phyloP scores from a whole-genome alignment of 1,139 yeast genomes.

The Hansenula sp. region DNA sequence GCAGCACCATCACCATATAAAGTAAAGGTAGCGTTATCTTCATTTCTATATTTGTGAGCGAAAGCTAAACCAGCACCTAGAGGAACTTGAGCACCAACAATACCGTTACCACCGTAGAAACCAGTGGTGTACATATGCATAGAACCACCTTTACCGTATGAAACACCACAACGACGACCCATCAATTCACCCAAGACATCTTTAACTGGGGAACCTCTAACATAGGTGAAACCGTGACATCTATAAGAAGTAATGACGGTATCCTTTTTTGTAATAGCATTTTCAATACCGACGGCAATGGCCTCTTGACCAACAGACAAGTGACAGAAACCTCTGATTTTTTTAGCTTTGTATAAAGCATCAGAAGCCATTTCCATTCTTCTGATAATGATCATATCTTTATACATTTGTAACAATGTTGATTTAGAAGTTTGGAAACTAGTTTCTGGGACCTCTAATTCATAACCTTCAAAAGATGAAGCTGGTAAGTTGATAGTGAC shows the following conservation, averaged over 20 bases:
- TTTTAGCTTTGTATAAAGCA: conserved; percentile 96
- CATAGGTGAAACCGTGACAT: conserved; percentile 97
- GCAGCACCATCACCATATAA: conserved; percentile 99
- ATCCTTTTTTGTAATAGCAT: conserved; percentile 81
- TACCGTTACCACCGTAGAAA: conserved; percentile 98
- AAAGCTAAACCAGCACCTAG: conserved; percentile 96
- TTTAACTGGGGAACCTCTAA: conserved; percentile 92
- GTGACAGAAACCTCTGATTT: conserved; percentile 98
- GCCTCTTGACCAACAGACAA: conserved; percentile 99
- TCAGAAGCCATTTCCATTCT: conserved; percentile 99
- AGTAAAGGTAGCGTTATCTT: conserved; percentile 78
- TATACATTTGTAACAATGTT: conserved; percentile 85
- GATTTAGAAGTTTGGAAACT: conserved; percentile 76
- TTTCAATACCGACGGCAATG: conserved; percentile 96
- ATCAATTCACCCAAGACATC: conserved; percentile 91
- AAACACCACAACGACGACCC: conserved; percentile 95
- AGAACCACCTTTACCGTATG: conserved; percentile 98
- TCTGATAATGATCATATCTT: conserved; percentile 90
- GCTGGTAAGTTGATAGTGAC: conserved; percentile 52
- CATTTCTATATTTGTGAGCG: conserved; percentile 91
- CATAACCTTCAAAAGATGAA: conserved; percentile 79
- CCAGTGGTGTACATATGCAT: conserved; percentile 98
- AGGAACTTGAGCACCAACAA: conserved; percentile 99
- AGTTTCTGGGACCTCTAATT: conserved; percentile 72
- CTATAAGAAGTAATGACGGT: conserved; percentile 94